phyloP scores from a whole-genome alignment of 192 early-diverging fungal species.

The Mortierella claussenii region DNA sequence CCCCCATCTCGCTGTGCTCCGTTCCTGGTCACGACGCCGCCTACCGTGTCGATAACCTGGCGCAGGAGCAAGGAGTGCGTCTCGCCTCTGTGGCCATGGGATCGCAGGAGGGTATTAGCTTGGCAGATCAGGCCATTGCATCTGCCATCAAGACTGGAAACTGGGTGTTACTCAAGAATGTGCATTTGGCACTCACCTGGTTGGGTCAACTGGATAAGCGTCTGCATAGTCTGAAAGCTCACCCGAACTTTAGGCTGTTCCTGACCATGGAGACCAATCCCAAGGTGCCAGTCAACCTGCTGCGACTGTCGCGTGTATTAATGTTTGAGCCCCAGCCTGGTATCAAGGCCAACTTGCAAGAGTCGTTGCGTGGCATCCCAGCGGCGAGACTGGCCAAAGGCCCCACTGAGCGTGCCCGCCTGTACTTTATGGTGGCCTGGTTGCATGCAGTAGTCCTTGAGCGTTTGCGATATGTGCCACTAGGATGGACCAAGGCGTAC shows the following conservation, averaged over 20 bases:
- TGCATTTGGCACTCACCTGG: slow-evolving; percentile 96
- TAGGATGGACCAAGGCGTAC: slow-evolving; percentile 98
- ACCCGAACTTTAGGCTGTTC: slow-evolving; percentile 92
- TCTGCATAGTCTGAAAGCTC: slow-evolving; percentile 85
- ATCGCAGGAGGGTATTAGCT: slow-evolving; percentile 89
- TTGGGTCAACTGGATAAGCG: slow-evolving; percentile 95
- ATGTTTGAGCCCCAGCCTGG: slow-evolving; percentile 98
- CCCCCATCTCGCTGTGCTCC: slow-evolving; percentile 92
- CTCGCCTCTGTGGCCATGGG: slow-evolving; percentile 96
- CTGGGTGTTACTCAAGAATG: slow-evolving; percentile 99
- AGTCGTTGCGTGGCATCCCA: slow-evolving; percentile 79
- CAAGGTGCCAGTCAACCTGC: slow-evolving; percentile 92
- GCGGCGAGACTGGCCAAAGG: slow-evolving; percentile 63
- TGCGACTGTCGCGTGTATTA: slow-evolving; percentile 89
- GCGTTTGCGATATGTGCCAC: slow-evolving; percentile 94
- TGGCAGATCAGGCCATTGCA: slow-evolving; percentile 93
- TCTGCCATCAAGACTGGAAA: slow-evolving; percentile 82
- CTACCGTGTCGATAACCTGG: slow-evolving; percentile 92
- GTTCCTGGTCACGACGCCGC: slow-evolving; percentile 96
- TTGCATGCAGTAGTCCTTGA: slow-evolving; percentile 95
- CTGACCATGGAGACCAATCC: slow-evolving; percentile 98
- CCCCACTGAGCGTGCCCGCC: slow-evolving; percentile 87
- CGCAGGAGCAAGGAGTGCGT: slow-evolving; percentile 65
- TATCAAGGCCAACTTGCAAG: slow-evolving; percentile 91
- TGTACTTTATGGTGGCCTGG: slow-evolving; percentile 98